A percentile compares a stretch with the other conserved stretches of the same genome.
Conservation (phyloP, 2,329 filamentous ascomycete genomes). For the Ophiocordyceps camponoti-floridani region DNA sequence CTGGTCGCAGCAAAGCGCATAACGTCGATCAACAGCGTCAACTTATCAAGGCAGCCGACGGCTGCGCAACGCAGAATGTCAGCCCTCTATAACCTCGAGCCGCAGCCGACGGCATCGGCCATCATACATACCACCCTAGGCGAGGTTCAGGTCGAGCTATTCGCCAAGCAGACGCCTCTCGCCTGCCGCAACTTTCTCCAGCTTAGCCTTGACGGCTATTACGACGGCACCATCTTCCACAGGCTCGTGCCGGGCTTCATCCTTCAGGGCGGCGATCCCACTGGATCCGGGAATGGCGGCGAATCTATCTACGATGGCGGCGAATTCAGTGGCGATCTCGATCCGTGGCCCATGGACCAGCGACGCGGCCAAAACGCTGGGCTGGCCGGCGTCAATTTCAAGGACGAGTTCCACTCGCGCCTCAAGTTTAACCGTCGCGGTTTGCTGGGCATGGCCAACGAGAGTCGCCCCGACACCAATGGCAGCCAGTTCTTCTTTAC, state of each 20-base stretch:
- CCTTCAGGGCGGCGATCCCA: constrained; percentile 86
- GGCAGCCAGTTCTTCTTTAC: constrained; percentile 97
- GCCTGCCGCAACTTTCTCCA: constrained; percentile 93
- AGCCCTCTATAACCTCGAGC: constrained; percentile 82
- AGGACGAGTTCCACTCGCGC: constrained; percentile 80
- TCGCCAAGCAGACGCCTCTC: constrained; percentile 83
- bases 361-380: constrained; percentile 44
- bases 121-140: constrained; percentile 80
- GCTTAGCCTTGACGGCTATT: constrained; percentile 87
- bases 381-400: constrained; percentile 40
- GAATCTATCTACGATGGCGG: constrained; percentile 84
- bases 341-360: constrained; percentile 54
- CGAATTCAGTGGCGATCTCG: constrained; percentile 52
- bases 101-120: constrained; percentile 81
- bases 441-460: constrained; percentile 90
- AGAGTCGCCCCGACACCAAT: constrained; percentile 59
- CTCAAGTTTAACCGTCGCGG: constrained; percentile 87
- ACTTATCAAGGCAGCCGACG: neutral
- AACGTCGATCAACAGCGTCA: neutral
- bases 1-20: no score
- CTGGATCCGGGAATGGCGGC: constrained; percentile 78
- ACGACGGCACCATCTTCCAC: constrained; percentile 86
- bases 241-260: constrained; percentile 84
- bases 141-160: constrained; percentile 81
- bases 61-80: constrained; percentile 44